phyloP scores from a whole-genome alignment of 257 asterid species.

The Solanum paucissectum region DNA sequence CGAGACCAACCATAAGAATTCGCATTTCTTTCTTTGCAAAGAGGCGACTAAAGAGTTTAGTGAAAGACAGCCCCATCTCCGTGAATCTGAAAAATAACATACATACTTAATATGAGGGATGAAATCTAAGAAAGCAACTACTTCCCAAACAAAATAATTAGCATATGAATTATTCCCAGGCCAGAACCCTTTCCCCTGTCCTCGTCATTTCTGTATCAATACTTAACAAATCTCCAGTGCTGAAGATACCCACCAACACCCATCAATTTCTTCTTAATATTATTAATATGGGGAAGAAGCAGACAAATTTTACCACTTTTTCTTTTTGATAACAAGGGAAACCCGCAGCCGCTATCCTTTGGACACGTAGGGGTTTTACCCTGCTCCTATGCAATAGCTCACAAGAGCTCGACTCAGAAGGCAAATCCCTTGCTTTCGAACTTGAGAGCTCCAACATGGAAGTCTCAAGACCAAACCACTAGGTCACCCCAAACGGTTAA shows the following conservation, averaged over 20 bases:
- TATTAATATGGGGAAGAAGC: not conserved
- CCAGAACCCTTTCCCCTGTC: not conserved
- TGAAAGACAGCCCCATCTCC: slow-evolving; percentile 14
- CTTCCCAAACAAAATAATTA: not conserved
- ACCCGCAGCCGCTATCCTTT: too few species aligned
- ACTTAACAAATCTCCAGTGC: not conserved
- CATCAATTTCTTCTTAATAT: not conserved
- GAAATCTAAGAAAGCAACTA: not conserved
- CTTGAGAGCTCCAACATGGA: too few species aligned
- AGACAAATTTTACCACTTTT: not conserved
- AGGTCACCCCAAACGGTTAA: too few species aligned
- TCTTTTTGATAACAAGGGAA: too few species aligned
- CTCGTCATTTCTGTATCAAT: not conserved
- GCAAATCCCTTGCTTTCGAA: too few species aligned
- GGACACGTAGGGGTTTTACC: too few species aligned
- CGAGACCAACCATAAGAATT: slow-evolving; percentile 14
- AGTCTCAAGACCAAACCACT: too few species aligned
- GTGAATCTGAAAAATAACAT: not conserved
- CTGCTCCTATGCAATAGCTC: too few species aligned
- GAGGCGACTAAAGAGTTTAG: slow-evolving; percentile 14
- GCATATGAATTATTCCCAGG: not conserved
- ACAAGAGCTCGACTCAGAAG: too few species aligned
- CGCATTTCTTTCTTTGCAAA: not conserved
- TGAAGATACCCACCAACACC: not conserved
- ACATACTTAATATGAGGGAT: not conserved